Conservation (phyloP, 768 basidiomycete genomes). For the Tylopilus subfusipes region DNA sequence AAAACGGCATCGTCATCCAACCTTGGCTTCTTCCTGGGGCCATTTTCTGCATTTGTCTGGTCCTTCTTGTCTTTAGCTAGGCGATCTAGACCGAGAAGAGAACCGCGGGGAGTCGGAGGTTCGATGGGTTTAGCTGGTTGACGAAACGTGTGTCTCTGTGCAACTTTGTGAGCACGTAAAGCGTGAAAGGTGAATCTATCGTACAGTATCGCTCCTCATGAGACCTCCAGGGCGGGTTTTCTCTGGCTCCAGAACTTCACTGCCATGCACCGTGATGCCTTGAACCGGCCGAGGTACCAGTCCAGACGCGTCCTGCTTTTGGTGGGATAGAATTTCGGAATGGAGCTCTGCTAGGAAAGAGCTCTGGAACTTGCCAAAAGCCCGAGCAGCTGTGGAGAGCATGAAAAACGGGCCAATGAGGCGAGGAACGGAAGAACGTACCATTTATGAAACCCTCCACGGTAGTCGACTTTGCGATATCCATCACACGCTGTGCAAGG, state of each 20-base stretch:
- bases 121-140: conserved; percentile 69
- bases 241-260: conserved; percentile 82
- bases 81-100: conserved; percentile 82
- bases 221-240: conserved; percentile 76
- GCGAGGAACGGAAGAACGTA: not conserved
- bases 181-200: conserved; percentile 12
- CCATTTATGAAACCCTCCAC: not conserved
- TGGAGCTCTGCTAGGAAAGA: conserved; percentile 76
- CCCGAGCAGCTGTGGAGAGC: conserved; percentile 48
- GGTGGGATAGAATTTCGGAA: conserved; percentile 72
- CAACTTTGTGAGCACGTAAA: not conserved
- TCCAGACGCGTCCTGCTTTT: conserved; percentile 52
- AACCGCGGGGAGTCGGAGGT: conserved; percentile 74
- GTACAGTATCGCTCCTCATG: conserved; percentile 60
- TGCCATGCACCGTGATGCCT: conserved; percentile 75
- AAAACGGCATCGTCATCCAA: conserved; percentile 68
- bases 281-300: conserved; percentile 50
- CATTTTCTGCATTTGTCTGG: conserved; percentile 44
- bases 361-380: conserved; percentile 82
- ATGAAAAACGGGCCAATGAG: not conserved
- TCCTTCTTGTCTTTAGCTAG: conserved; percentile 87
- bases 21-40: conserved; percentile 60
- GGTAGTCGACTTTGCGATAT: not conserved
- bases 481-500: not conserved
- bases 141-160: conserved; percentile 76